A percentile compares a stretch with the other conserved stretches of the same genome.
These are phyloP conservation scores for Sugiyamaella neomexicana DNA, from an alignment of 1,139 yeast genomes.

Conservation along the genomic window DNA sequence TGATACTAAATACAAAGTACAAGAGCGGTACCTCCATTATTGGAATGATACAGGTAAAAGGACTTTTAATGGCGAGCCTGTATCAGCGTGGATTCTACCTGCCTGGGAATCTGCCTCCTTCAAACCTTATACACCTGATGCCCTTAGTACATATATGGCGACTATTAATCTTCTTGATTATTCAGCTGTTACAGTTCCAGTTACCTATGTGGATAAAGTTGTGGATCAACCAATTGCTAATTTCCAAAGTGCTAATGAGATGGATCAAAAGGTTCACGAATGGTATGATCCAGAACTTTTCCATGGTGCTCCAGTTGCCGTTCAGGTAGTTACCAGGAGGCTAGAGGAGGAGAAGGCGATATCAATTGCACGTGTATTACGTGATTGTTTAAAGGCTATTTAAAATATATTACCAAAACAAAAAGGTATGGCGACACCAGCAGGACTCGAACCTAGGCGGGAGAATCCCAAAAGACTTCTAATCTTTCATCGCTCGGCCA, in stretches of 20 bases:
- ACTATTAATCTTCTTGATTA: constrained; percentile 61
- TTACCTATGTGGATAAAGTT: constrained; percentile 52
- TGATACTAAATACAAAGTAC: constrained; percentile 40
- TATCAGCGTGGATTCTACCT: constrained; percentile 53
- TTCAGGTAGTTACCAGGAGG: constrained; percentile 60
- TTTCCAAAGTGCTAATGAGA: constrained; percentile 40
- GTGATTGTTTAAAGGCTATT: constrained; percentile 15
- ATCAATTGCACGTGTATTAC: constrained; percentile 38
- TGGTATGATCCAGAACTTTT: constrained; percentile 56
- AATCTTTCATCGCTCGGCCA: constrained; percentile 84
- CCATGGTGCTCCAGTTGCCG: constrained; percentile 65
- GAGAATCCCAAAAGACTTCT: constrained; percentile 71
- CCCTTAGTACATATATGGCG: constrained; percentile 54
- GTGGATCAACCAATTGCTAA: not conserved
- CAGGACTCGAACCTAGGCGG: constrained; percentile 31
- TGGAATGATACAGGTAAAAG: constrained; percentile 40
- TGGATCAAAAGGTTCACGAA: constrained; percentile 44
- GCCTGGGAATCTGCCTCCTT: constrained; percentile 50
- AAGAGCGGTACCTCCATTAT: constrained; percentile 43
- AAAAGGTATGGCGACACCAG: constrained; percentile 41
- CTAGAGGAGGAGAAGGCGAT: constrained; percentile 62
- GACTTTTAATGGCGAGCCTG: constrained; percentile 46
- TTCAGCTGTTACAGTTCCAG: constrained; percentile 59
- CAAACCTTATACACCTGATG: constrained; percentile 48
- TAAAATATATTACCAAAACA: not conserved